phyloP scores from a whole-genome alignment of 2,329 filamentous ascomycete species.

The Acephala macrosclerotiorum region DNA sequence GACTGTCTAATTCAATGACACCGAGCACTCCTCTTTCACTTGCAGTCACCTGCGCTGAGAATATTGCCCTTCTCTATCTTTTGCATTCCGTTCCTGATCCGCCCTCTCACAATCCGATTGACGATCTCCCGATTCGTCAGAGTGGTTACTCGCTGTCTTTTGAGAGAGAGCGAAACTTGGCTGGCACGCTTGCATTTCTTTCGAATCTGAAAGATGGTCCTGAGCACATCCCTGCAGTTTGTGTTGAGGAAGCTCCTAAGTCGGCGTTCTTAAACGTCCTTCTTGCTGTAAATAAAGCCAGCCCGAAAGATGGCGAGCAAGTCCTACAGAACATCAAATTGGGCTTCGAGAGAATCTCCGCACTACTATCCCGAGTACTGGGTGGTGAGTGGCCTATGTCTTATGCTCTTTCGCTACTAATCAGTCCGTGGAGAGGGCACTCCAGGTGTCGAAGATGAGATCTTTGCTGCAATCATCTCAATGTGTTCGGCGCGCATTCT shows the following conservation, averaged over 20 bases:
- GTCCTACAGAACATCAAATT: constrained; percentile 13
- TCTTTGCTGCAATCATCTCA: constrained; percentile 18
- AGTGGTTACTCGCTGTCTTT: constrained; percentile 22
- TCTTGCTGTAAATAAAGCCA: constrained; percentile 26
- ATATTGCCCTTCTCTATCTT: constrained; percentile 27
- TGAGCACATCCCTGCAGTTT: constrained; percentile 22
- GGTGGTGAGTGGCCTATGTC: constrained; percentile 14
- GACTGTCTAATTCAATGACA: constrained; percentile 9
- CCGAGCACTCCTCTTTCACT: constrained; percentile 16
- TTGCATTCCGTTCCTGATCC: constrained; percentile 26
- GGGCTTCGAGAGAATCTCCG: constrained; percentile 25
- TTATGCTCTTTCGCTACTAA: constrained; percentile 11
- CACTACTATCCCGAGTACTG: constrained; percentile 13
- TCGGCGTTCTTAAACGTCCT: constrained; percentile 18
- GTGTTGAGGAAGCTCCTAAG: constrained; percentile 15
- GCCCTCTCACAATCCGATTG: constrained; percentile 23
- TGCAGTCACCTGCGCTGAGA: constrained; percentile 23
- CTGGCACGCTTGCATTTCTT: constrained; percentile 24
- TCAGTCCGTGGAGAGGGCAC: constrained; percentile 2
- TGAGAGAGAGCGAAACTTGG: constrained; percentile 20
- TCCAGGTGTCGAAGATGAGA: constrained; percentile 6
- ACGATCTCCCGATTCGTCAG: constrained; percentile 14
- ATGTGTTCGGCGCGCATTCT: constrained; percentile 25
- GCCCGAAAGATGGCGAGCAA: constrained; percentile 15
- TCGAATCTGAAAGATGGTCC: constrained; percentile 26